These are phyloP conservation scores for Tagetes erecta DNA, from an alignment of 129 eudicot species.

Conservation along the genomic window DNA sequence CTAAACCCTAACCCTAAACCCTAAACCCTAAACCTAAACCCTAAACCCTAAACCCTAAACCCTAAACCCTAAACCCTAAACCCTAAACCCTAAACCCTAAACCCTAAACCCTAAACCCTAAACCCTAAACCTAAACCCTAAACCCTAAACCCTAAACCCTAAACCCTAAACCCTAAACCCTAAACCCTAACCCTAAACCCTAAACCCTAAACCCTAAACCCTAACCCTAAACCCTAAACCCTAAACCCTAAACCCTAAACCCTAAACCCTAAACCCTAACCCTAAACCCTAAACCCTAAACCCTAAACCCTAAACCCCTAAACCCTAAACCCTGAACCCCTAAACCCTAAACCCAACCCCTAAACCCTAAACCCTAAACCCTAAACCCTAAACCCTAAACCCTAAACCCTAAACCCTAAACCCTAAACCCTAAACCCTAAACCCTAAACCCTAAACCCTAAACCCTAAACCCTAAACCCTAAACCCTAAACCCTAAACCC, in stretches of 20 bases:
- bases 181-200: background rate
- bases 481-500: conserved; percentile 11
- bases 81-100: conserved; percentile 9
- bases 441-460: conserved; percentile 9
- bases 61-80: too few species aligned
- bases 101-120: conserved; percentile 9
- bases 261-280: conserved; percentile 9
- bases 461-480: too few species aligned
- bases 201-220: conserved; percentile 2
- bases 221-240: background rate
- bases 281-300: conserved; percentile 9
- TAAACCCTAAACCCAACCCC: background rate
- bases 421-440: too few species aligned
- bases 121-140: conserved; percentile 9
- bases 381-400: conserved; percentile 9
- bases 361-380: conserved; percentile 9
- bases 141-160: too few species aligned
- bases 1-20: conserved; percentile 2
- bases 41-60: conserved; percentile 9
- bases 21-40: background rate
- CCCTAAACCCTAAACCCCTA: conserved; percentile 9
- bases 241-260: conserved; percentile 1
- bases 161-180: conserved; percentile 5
- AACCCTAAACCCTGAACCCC: conserved; percentile 7
- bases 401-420: conserved; percentile 8